phyloP scores from a whole-genome alignment of 108 stramenopile genomes.

The Fragilaria crotonensis region DNA sequence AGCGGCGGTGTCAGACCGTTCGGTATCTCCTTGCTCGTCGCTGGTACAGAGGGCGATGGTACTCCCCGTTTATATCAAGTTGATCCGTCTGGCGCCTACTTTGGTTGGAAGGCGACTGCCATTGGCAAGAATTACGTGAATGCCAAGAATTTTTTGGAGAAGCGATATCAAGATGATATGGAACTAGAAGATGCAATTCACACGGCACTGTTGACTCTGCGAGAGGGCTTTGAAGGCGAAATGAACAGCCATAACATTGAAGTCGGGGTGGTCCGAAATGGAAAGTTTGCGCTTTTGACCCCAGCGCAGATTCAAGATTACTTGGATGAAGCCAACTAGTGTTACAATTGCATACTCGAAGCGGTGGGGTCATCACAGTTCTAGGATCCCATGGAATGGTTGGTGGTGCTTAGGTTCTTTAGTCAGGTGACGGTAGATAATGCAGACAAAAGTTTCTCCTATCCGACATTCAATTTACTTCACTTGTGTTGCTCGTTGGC shows the following conservation, averaged over 20 bases:
- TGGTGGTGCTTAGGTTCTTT: too few species aligned
- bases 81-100: conserved; percentile 97
- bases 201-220: conserved; percentile 93
- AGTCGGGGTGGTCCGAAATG: conserved; percentile 89
- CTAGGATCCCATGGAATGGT: too few species aligned
- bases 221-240: conserved; percentile 99
- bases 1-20: conserved; percentile 97
- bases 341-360: too few species aligned
- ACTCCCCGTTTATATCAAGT: conserved; percentile 93
- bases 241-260: conserved; percentile 98
- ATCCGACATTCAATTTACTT: too few species aligned
- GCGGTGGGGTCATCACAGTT: too few species aligned
- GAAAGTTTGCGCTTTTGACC: conserved; percentile 91
- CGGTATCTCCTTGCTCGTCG: conserved; percentile 91
- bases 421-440: too few species aligned
- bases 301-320: conserved; percentile 98
- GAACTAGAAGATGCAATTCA: conserved; percentile 99
- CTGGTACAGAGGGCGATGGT: conserved; percentile 93
- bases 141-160: conserved; percentile 98
- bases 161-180: conserved; percentile 92
- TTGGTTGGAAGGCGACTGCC: conserved; percentile 99
- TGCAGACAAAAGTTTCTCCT: too few species aligned
- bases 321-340: conserved; percentile 86
- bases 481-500: too few species aligned
- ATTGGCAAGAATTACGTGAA: conserved; percentile 98